Base-by-base conservation (phyloP, 2,329 filamentous ascomycete genomes). In the Cladosporium sp. region DNA sequence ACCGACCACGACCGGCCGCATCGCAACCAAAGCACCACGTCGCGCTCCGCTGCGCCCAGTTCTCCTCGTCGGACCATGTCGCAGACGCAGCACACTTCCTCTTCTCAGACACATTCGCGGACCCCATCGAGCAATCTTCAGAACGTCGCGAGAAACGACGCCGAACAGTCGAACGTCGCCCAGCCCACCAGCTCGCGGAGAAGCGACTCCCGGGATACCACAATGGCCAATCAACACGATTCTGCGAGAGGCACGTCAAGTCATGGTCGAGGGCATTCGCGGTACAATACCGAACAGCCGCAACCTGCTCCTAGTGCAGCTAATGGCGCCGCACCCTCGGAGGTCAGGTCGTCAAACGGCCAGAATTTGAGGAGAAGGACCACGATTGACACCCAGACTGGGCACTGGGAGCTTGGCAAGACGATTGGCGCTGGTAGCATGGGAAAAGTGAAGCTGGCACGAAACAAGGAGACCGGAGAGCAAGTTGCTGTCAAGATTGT, bases 401-500 rank as follows among this genome's bases (percentile, higher is more conserved):
- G 94, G 59, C 91, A 92, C 79, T 99, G 93, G 92, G 86, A 92
- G 58, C 80, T 99, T 55, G 93, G 93, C 60, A 97, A 97, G 80
- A 97, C 94, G 3, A 94, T 99, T 69, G 94, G 94, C 61, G 92
- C 92, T 55, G 94, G 94, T 52, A 97, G 93, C 74, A 99, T 99
- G 94, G 94, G 94, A 64, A 97, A 97, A 75, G 94, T 99, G 63
- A 97, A 97, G 78, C 80, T 99, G 65, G 94, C 94, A 22, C 90
- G 90, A 68, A 95, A 95, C 75, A 83, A 88, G 66, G 92, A 96
- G 69, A 90, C 89, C 19, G 89, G 88, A 67, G 94, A 97, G 79
- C 90, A 97, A 85, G 92, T 96, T 62, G 94, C 94, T 37, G 92
- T 96, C 74, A 99, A 99, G 77, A 97, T 99, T 67, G 92, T 99